Evolutionary conservation across 2,329 filamentous ascomycete species (phyloP).

Genomic region (Penicillium sp.): DNA sequence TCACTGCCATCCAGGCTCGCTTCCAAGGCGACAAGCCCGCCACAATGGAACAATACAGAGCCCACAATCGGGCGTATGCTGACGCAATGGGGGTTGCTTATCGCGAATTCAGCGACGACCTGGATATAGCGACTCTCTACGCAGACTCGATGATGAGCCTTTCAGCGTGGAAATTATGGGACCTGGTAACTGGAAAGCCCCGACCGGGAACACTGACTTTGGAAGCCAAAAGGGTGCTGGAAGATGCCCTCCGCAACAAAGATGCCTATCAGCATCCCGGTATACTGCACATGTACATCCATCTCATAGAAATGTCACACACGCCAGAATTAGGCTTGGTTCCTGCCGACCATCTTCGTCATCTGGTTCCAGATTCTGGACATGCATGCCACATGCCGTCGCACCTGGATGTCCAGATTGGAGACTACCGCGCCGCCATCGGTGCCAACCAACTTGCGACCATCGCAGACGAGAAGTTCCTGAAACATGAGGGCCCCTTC

Average conservation of each 20-base stretch:
- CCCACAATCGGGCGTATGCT: constrained; percentile 58
- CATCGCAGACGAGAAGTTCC: constrained; percentile 61
- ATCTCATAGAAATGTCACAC: constrained; percentile 71
- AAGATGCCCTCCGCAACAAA: constrained; percentile 51
- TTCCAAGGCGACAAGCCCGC: constrained; percentile 53
- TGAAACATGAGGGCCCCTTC: constrained; percentile 52
- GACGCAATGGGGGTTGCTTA: constrained; percentile 57
- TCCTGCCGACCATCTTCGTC: constrained; percentile 57
- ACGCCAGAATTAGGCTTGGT: constrained; percentile 59
- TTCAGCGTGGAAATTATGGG: constrained; percentile 62
- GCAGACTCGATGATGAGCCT: constrained; percentile 63
- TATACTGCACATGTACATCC: constrained; percentile 69
- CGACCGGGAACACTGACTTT: constrained; percentile 52
- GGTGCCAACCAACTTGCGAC: constrained; percentile 63
- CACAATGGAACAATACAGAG: constrained; percentile 43
- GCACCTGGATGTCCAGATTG: constrained; percentile 68
- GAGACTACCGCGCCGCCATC: constrained; percentile 64
- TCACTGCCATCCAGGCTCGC: constrained; percentile 57
- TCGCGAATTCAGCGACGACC: constrained; percentile 48
- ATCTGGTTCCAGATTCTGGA: constrained; percentile 62
- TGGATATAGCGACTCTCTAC: constrained; percentile 61
- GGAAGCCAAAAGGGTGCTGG: constrained; percentile 56
- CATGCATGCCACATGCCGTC: constrained; percentile 73
- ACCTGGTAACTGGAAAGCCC: constrained; percentile 55
- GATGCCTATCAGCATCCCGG: constrained; percentile 59